Percentiles rank a stretch among this genome's conserved stretches.
Conservation (phyloP, 768 basidiomycete species). For the Crucibulum laeve region DNA sequence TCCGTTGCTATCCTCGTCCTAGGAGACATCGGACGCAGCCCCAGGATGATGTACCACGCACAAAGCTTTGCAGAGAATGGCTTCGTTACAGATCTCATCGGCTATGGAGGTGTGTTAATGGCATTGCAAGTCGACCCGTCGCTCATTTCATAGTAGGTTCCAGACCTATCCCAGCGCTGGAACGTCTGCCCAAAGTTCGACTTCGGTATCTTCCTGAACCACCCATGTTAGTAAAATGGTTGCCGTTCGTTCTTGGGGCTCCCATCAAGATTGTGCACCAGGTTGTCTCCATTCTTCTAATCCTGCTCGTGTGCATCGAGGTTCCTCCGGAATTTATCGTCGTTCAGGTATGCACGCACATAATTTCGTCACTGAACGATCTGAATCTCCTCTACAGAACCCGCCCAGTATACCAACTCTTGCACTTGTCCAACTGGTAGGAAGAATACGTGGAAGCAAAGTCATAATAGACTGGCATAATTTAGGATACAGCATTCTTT, state of each 20-base stretch:
- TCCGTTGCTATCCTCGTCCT: slow-evolving; percentile 89
- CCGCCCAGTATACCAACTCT: slow-evolving; percentile 96
- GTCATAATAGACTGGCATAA: slow-evolving; percentile 99
- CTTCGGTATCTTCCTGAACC: slow-evolving; percentile 67
- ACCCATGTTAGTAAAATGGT: slow-evolving; percentile 41
- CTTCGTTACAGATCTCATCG: slow-evolving; percentile 78
- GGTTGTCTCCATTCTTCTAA: slow-evolving; percentile 53
- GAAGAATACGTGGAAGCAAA: slow-evolving; percentile 65
- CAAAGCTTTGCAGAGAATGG: slow-evolving; percentile 82
- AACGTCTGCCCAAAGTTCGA: slow-evolving; percentile 58
- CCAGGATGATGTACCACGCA: slow-evolving; percentile 98
- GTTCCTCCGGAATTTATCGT: slow-evolving; percentile 80
- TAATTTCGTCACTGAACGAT: neutral
- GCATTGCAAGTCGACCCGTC: neutral
- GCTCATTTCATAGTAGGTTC: slow-evolving; percentile 49
- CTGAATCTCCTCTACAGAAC: slow-evolving; percentile 50
- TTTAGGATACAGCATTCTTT: slow-evolving; percentile 90
- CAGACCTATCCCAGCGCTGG: slow-evolving; percentile 68
- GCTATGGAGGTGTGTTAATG: slow-evolving; percentile 66
- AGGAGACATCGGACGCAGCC: slow-evolving; percentile 93
- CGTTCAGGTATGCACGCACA: slow-evolving; percentile 66
- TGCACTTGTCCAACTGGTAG: slow-evolving; percentile 75
- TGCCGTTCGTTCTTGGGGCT: slow-evolving; percentile 71
- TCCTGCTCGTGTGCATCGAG: slow-evolving; percentile 55
- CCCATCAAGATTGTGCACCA: slow-evolving; percentile 81